Evolutionary conservation across 202 grass and related monocot species (phyloP).

Genomic region (Miscanthus sacchariflorus): DNA sequence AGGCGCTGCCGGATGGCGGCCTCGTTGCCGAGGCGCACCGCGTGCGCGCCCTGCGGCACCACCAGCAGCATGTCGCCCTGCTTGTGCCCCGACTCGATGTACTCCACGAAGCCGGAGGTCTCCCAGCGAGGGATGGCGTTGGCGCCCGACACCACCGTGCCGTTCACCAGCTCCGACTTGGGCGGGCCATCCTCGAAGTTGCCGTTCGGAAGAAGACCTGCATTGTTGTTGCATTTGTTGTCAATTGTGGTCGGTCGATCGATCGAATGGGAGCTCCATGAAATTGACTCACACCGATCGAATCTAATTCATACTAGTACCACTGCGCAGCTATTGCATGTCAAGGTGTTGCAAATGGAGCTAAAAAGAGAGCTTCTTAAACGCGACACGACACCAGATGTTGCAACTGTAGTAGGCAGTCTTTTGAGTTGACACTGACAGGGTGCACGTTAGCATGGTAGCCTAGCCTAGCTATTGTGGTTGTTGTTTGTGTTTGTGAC

Average conservation of each 20-base stretch:
- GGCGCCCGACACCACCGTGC: constrained; percentile 63
- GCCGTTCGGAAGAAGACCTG: constrained; percentile 87
- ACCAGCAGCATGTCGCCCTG: constrained; percentile 97
- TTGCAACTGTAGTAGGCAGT: constrained; percentile 4
- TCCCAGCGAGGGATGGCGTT: constrained; percentile 77
- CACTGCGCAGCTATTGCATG: too few relatives aligned
- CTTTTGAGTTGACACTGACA: constrained; percentile 32
- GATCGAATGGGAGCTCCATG: too few relatives aligned
- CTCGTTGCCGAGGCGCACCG: constrained; percentile 90
- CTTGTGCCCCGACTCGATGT: constrained; percentile 97
- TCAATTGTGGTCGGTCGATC: neutral
- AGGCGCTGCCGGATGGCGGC: constrained; percentile 81
- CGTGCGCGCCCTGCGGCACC: constrained; percentile 89
- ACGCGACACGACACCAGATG: neutral
- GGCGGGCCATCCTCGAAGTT: constrained; percentile 87
- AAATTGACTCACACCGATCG: too few relatives aligned
- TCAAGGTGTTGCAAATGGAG: neutral
- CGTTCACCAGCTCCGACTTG: constrained; percentile 65
- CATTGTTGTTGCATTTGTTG: neutral
- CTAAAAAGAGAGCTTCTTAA: too few relatives aligned
- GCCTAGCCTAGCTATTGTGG: too few relatives aligned
- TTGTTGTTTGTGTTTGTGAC: neutral
- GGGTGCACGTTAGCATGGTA: constrained; percentile 1
- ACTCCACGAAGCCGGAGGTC: constrained; percentile 90
- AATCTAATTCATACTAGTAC: too few relatives aligned